phyloP scores from a whole-genome alignment of 2,329 filamentous ascomycete genomes.

The Fusarium sarcochroum region DNA sequence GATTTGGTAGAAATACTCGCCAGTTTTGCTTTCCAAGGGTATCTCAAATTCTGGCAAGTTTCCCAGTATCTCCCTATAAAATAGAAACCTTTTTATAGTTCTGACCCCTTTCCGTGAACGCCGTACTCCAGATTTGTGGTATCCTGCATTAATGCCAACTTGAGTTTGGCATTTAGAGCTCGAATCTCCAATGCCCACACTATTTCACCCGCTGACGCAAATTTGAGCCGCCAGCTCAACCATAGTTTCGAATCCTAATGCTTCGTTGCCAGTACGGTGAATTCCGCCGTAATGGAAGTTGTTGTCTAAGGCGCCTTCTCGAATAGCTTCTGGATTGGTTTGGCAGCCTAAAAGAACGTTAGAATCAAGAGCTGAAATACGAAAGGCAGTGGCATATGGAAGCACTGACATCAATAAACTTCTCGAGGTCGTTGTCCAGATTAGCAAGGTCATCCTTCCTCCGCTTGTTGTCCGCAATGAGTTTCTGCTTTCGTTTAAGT shows the following conservation, averaged over 20 bases:
- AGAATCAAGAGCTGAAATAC: slow-evolving; percentile 21
- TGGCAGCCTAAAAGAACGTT: slow-evolving; percentile 74
- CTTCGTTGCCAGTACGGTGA: neutral
- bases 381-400: neutral
- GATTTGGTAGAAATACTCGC: slow-evolving; percentile 2
- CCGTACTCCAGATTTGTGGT: slow-evolving; percentile 16
- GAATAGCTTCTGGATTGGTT: slow-evolving; percentile 81
- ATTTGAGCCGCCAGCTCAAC: neutral
- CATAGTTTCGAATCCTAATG: neutral
- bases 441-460: slow-evolving; percentile 93
- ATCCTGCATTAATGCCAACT: neutral
- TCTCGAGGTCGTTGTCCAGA: slow-evolving; percentile 91
- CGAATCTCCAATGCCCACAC: neutral
- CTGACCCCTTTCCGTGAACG: slow-evolving; percentile 8
- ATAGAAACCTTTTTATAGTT: neutral
- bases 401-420: slow-evolving; percentile 84
- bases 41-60: slow-evolving; percentile 3
- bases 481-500: slow-evolving; percentile 74
- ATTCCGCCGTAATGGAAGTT: neutral
- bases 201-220: neutral
- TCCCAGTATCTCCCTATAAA: neutral
- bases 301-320: slow-evolving; percentile 74
- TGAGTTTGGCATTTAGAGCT: neutral
- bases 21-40: slow-evolving; percentile 1
- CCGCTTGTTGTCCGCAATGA: slow-evolving; percentile 84